Evolutionary conservation across 2,329 filamentous ascomycete species (phyloP).

Genomic region (Talaromyces sp.): DNA sequence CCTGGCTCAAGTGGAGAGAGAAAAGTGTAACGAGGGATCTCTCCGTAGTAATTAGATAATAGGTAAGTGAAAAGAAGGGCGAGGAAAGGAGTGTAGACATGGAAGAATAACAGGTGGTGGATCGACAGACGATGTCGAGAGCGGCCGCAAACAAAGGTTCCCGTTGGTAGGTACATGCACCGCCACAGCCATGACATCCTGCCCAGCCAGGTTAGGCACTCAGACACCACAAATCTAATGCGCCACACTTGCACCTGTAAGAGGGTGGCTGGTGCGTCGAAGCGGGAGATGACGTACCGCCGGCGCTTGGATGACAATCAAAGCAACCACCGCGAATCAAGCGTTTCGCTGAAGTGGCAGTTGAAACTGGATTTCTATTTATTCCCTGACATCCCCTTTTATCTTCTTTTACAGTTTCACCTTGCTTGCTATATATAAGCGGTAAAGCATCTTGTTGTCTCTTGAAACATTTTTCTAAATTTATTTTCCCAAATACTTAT

Average conservation of each 20-base stretch:
- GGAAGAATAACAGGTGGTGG: not conserved
- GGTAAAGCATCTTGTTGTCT: not conserved
- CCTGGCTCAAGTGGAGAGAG: not conserved
- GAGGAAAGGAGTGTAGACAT: not conserved
- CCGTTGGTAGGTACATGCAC: slow-evolving; percentile 2
- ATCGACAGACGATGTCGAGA: not conserved
- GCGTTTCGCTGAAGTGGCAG: not conserved
- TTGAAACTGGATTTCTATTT: slow-evolving; percentile 11
- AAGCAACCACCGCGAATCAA: slow-evolving; percentile 3
- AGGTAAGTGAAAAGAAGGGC: not conserved
- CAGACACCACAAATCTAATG: not conserved
- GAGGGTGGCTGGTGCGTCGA: slow-evolving; percentile 10
- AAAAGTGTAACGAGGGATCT: not conserved
- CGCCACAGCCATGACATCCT: slow-evolving; percentile 10
- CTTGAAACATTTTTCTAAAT: not conserved
- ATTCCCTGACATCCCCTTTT: not conserved
- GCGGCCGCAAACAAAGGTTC: not conserved
- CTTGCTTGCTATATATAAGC: not conserved
- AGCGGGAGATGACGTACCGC: not conserved
- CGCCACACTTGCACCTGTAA: not conserved
- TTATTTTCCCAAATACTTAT: not conserved
- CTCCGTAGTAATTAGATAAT: not conserved
- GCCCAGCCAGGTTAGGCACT: not conserved
- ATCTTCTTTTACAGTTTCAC: not conserved
- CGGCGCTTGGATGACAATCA: not conserved